Base-by-base conservation (phyloP, 1,139 yeast species). In the Komagataea norvegica region DNA sequence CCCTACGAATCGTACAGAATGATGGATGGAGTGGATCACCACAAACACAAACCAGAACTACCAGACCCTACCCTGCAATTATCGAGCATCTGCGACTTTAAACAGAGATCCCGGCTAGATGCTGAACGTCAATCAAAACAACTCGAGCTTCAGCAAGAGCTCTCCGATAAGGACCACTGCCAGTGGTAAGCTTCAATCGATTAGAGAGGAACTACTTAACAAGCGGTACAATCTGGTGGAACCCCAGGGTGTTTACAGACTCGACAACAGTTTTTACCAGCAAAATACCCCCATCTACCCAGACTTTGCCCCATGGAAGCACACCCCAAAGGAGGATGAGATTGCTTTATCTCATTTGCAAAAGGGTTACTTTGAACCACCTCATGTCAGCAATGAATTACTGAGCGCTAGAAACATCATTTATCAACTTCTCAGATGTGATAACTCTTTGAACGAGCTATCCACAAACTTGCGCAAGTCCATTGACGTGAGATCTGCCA, bases 251-350 rank as follows among this genome's bases (percentile, higher is more conserved):
- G 56, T 52, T 7, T 51, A 43, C 33, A 49, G 54, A 9, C 35
- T 52, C 20, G 54, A 50, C 29, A 41, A 45, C 10, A 9, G 33
- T 13, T 10, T 40, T 8, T 17, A 28, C 8, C 29, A 40, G 15
- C 30, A 37, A 20, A 40, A 38, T 25, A 14, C 25, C 15, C 31
- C 31, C 18, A 31, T 25, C 13, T 53, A 47, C 52, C 96, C 96
- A 1, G 96, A 87, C 60, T 86, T 78, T 56, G 67, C 67, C 40
- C 86, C 93, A 0, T 87, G 95, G 95, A 64, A 67, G 37, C 89
- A 82, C 51, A 72, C 73, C 9, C 54, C 72, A 5, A 71, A 69
- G 27, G 77, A 81, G 38, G 82, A 77, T 48, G 61, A 61, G 4
- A 55, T 75, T 6, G 69, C 77, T 48, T 57, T 68, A 18, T 66